These are phyloP conservation scores for Neurospora sp. DNA, from an alignment of 495 filamentous ascomycete species.

Conservation along the genomic window DNA sequence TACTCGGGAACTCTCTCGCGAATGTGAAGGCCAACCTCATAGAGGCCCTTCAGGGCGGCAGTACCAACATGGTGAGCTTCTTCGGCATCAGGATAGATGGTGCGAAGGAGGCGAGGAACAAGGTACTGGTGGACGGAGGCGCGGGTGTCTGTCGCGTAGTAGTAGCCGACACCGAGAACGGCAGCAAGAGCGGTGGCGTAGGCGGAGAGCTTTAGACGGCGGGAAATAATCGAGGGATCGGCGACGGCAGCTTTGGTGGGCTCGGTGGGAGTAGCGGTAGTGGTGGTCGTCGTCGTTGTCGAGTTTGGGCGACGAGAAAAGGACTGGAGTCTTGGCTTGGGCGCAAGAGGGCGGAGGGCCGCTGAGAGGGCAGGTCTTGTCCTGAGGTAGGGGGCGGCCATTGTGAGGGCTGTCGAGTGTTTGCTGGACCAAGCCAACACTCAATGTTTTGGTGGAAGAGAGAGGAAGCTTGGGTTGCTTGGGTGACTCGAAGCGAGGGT, in stretches of 20 bases:
- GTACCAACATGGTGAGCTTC: conserved; percentile 78
- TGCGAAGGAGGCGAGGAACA: conserved; percentile 62
- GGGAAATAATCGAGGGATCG: background rate
- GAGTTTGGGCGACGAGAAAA: conserved; percentile 25
- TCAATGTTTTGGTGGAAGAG: conserved; percentile 22
- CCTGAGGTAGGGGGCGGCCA: conserved; percentile 28
- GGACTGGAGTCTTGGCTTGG: conserved; percentile 6
- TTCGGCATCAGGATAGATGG: conserved; percentile 72
- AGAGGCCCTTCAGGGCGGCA: conserved; percentile 54
- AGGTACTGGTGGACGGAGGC: conserved; percentile 74
- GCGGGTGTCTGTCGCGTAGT: conserved; percentile 85
- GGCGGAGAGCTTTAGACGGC: conserved; percentile 38
- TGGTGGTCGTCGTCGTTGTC: conserved; percentile 23
- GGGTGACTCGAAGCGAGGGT: background rate
- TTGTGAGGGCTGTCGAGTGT: conserved; percentile 6
- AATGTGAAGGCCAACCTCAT: conserved; percentile 55
- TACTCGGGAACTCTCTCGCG: conserved; percentile 49
- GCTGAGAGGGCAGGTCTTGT: conserved; percentile 19
- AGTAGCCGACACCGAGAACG: conserved; percentile 38
- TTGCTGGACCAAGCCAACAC: conserved; percentile 25
- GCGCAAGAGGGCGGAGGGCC: conserved; percentile 18
- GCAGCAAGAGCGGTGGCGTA: conserved; percentile 44
- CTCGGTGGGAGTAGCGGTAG: conserved; percentile 7
- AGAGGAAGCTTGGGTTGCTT: background rate
- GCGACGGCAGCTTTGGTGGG: background rate